Evolutionary conservation across 768 basidiomycete genomes (phyloP), one percentile per base, ranked within the genome.

Genomic region (Brasilioporus rufonigricans): DNA sequence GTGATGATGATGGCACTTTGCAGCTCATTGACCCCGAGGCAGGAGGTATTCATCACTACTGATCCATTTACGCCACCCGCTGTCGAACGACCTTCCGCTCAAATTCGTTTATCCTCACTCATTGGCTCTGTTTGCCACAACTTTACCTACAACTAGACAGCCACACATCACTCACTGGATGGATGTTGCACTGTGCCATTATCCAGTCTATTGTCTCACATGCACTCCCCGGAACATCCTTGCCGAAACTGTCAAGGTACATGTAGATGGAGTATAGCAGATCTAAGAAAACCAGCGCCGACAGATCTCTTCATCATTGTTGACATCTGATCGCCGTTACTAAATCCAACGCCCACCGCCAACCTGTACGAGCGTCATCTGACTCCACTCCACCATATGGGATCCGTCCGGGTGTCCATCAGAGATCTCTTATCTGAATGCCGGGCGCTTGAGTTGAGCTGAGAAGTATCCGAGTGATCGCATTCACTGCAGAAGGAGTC

Each of bases 401-500:
- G 23, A 45, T 19, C 19, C 26, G 24, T 24, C 44, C 19, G 21
- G 26, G 19, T 12, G 33, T 29, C 27, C 49, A 56, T 71, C 80
- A 90, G 57, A 81, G 77, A 76, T 94, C 93, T 52, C 83, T 81
- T 71, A 97, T 81, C 63, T 83, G 87, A 69, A 97, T 94, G 16
- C 90, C 89, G n/a, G 93, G 94, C 18, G 92, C 92, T 62, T 87
- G 87, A 27, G 81, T 82, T 24, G 93, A 89, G 69, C 91, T 95
- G 38, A 97, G 80, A 63, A 91, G 78, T 23, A 94, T 88, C 60
- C 84, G 85, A n/a, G 75, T 79, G 65, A 97, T 91, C 10, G 84
- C 76, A 35, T 86, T 91, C 48, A 84, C 89, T 91, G 31, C 12
- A 47, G 33, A 35, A 36, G n/a, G 11, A 38, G 45, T 24, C 38